Conservation (phyloP, 331 rosid genomes). For the Telfairia occidentalis region DNA sequence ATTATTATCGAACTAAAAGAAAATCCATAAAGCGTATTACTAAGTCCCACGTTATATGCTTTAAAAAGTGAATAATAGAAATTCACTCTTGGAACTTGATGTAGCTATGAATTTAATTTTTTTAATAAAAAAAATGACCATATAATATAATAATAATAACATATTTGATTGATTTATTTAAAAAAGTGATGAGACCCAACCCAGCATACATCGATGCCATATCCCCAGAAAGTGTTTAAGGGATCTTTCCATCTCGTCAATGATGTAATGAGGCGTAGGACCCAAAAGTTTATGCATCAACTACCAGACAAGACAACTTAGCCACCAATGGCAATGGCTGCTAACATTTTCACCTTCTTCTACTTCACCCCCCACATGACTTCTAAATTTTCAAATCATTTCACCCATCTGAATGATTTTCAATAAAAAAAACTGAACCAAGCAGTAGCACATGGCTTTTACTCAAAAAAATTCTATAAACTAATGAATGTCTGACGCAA, state of each 20-base stretch:
- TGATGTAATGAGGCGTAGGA: constrained; percentile 1
- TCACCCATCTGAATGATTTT: background rate
- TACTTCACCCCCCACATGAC: background rate
- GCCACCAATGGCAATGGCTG: background rate
- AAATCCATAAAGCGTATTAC: too few relatives aligned
- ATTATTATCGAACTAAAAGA: too few relatives aligned
- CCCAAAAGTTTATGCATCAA: constrained; percentile 6
- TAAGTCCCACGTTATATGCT: background rate
- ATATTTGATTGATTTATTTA: background rate
- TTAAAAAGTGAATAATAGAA: background rate
- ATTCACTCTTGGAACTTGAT: background rate
- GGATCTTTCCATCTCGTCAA: constrained; percentile 9
- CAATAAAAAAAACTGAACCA: background rate
- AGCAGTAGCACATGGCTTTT: constrained; percentile 13
- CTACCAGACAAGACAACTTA: constrained; percentile 5
- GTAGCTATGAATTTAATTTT: background rate
- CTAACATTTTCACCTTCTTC: background rate
- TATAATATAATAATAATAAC: background rate
- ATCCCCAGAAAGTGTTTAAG: constrained; percentile 7
- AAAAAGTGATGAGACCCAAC: background rate
- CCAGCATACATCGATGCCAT: background rate
- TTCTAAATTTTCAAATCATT: background rate
- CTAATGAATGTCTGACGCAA: background rate
- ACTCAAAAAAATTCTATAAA: constrained; percentile 7
- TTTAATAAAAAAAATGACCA: background rate